Evolutionary conservation across 2,329 filamentous ascomycete genomes (phyloP).

Genomic region (Sarocladium brachiariae): DNA sequence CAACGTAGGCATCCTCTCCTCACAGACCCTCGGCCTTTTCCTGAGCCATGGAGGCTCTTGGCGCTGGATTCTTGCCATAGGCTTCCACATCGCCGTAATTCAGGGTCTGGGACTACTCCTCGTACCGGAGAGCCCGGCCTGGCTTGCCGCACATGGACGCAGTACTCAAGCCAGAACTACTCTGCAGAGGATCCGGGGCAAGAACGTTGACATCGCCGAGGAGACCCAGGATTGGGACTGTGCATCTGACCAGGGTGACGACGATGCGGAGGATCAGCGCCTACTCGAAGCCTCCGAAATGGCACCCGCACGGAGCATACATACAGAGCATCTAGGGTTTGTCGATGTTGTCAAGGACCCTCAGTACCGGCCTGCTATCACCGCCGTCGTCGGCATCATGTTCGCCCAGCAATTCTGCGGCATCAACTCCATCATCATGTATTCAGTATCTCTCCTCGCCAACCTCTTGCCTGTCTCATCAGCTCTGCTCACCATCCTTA

Average conservation of each 20-base stretch:
- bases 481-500: constrained; percentile 75
- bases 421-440: constrained; percentile 98
- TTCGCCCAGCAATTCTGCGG: constrained; percentile 86
- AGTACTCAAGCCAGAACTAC: constrained; percentile 55
- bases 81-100: constrained; percentile 57
- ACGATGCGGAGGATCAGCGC: constrained; percentile 57
- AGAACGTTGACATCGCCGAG: constrained; percentile 58
- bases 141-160: constrained; percentile 66
- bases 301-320: constrained; percentile 12
- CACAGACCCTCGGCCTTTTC: constrained; percentile 83
- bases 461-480: constrained; percentile 76
- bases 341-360: constrained; percentile 60
- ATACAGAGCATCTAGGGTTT: constrained; percentile 46
- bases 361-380: constrained; percentile 63
- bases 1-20: constrained; percentile 80
- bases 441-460: constrained; percentile 83
- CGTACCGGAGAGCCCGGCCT: constrained; percentile 83
- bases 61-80: constrained; percentile 74
- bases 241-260: constrained; percentile 31
- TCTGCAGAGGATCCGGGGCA: constrained; percentile 71
- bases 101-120: constrained; percentile 66
- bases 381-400: constrained; percentile 88
- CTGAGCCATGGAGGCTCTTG: constrained; percentile 72
- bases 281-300: constrained; percentile 43
- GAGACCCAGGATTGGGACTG: constrained; percentile 61